Conservation (phyloP, 78 protist species). For the Chrysochromulina tobinii region DNA sequence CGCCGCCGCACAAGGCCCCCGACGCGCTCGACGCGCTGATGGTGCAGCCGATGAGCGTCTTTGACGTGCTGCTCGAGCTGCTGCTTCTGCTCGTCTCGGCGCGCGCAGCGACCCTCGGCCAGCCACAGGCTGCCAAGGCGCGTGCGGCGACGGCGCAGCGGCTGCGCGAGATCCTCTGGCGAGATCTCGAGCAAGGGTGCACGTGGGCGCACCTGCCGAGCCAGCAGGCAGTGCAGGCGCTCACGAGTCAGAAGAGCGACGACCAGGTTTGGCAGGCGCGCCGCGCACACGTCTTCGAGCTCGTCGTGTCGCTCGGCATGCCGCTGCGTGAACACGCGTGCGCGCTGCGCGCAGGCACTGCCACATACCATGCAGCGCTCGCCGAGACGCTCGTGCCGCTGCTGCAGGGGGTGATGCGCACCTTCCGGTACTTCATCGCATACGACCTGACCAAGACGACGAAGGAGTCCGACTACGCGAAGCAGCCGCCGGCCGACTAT, state of each 20-base stretch:
- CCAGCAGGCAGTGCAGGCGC: background rate
- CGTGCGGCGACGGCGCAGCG: background rate
- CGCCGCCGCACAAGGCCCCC: background rate
- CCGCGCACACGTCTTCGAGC: background rate
- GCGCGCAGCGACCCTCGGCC: background rate
- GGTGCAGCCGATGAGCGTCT: background rate
- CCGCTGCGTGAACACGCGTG: background rate
- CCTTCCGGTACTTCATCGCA: background rate
- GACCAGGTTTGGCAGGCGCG: background rate
- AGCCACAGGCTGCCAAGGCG: background rate
- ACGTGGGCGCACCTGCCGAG: background rate
- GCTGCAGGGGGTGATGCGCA: background rate
- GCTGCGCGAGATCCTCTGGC: constrained; percentile 21
- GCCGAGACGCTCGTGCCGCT: constrained; percentile 8
- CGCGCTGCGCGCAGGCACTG: background rate
- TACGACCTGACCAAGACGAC: background rate
- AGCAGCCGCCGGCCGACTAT: too few relatives aligned
- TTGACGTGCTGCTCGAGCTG: background rate
- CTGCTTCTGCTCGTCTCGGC: background rate
- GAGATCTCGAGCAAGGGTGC: constrained; percentile 15
- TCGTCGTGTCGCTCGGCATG: background rate
- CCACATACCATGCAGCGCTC: background rate
- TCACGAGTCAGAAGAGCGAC: background rate
- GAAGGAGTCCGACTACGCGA: too few relatives aligned
- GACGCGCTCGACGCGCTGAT: background rate